These are phyloP conservation scores for Mangifera indica DNA, from an alignment of 345 rosid genomes.

Conservation along the genomic window DNA sequence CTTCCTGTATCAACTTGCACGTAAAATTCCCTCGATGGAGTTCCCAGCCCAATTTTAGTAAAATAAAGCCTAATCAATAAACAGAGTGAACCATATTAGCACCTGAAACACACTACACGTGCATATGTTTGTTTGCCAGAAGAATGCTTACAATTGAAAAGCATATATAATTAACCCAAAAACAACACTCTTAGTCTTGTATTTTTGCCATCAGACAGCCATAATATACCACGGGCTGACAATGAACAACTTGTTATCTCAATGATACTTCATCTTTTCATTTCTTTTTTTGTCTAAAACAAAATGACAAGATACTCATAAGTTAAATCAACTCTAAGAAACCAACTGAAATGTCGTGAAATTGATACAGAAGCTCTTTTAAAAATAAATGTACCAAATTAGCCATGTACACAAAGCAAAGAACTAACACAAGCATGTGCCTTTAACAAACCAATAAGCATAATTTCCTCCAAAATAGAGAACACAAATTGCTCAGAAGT, in stretches of 20 bases:
- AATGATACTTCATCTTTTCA: too few relatives aligned
- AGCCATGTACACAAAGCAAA: background rate
- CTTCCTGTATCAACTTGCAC: slow-evolving; percentile 98
- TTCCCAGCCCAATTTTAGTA: slow-evolving; percentile 64
- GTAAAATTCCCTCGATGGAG: slow-evolving; percentile 65
- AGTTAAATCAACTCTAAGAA: background rate
- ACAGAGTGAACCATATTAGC: slow-evolving; percentile 31
- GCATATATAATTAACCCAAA: background rate
- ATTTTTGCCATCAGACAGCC: background rate
- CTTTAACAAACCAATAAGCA: too few relatives aligned
- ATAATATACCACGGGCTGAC: background rate
- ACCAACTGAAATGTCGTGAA: background rate
- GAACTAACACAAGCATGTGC: background rate
- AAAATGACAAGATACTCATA: too few relatives aligned
- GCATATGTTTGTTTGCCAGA: background rate
- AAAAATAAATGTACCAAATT: background rate
- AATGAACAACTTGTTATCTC: background rate
- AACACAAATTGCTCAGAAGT: background rate
- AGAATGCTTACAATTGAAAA: background rate
- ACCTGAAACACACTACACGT: background rate
- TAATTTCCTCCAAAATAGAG: background rate
- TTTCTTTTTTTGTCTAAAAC: too few relatives aligned
- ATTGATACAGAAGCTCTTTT: background rate
- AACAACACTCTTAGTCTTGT: background rate
- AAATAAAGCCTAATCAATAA: slow-evolving; percentile 63